Percentiles rank a stretch among this genome's conserved stretches.
phyloP scores from a whole-genome alignment of 306 rosid genomes.

The Oxytropis ochrocephala region DNA sequence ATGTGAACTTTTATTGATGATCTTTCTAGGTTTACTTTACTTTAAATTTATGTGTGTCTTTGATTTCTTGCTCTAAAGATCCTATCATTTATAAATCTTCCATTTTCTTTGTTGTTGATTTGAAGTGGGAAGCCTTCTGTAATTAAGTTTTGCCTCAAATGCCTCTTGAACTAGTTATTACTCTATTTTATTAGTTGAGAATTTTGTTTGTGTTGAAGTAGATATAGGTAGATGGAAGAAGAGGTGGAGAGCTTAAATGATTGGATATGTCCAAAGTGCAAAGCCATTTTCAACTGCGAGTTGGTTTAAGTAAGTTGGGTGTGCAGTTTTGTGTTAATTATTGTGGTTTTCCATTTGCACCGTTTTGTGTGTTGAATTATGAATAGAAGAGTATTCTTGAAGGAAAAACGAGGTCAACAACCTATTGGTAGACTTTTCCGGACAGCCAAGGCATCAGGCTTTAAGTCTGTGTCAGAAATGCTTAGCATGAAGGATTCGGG shows the following conservation, averaged over 20 bases:
- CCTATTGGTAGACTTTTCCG: conserved; percentile 57
- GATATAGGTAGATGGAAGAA: conserved; percentile 65
- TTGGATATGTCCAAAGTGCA: conserved; percentile 75
- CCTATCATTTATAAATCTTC: background rate
- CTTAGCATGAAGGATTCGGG: conserved; percentile 18
- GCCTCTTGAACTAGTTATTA: conserved; percentile 65
- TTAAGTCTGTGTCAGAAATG: conserved; percentile 55
- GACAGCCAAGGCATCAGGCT: conserved; percentile 51
- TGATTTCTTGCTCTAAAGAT: background rate
- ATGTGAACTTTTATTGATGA: background rate
- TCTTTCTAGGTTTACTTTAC: background rate
- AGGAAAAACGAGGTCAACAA: conserved; percentile 56
- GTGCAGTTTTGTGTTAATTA: background rate
- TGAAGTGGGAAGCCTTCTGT: conserved; percentile 54
- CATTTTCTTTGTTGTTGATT: background rate
- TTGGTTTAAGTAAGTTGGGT: conserved; percentile 45
- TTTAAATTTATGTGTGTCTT: background rate
- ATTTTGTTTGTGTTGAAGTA: conserved; percentile 5
- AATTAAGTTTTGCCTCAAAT: conserved; percentile 46
- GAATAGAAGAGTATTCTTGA: conserved; percentile 6
- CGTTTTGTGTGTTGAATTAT: background rate
- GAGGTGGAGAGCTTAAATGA: conserved; percentile 26
- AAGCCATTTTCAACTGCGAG: conserved; percentile 73
- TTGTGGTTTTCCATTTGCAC: background rate
- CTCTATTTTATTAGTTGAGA: background rate